Percentiles rank a stretch among this genome's conserved stretches.
Conservation (phyloP, 306 rosid genomes). For the Clitoria ternatea region DNA sequence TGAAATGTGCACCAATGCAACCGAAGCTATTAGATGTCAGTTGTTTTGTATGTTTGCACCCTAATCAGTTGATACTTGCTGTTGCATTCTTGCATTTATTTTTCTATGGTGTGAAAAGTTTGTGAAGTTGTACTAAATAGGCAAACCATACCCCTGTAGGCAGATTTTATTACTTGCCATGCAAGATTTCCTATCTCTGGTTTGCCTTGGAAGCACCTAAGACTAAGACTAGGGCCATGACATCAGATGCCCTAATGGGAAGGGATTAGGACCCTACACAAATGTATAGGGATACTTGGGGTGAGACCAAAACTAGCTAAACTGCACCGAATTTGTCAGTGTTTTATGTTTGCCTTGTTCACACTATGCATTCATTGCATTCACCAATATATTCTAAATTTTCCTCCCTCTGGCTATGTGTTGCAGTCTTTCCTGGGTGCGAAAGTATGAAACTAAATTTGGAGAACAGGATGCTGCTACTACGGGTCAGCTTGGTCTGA, state of each 20-base stretch:
- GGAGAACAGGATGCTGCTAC: slow-evolving; percentile 25
- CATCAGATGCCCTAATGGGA: background rate
- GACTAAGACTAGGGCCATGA: background rate
- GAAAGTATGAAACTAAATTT: slow-evolving; percentile 37
- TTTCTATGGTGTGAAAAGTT: background rate
- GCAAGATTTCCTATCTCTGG: background rate
- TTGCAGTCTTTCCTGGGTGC: slow-evolving; percentile 78
- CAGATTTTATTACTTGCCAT: background rate
- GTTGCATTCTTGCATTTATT: background rate
- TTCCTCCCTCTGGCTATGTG: background rate
- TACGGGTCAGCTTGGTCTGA: slow-evolving; percentile 33
- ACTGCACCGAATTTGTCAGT: background rate
- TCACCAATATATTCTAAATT: background rate
- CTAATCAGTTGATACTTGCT: background rate
- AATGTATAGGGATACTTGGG: background rate
- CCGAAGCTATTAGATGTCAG: background rate
- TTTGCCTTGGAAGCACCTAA: background rate
- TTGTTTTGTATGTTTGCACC: background rate
- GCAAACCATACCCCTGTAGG: background rate
- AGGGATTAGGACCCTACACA: background rate
- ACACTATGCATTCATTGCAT: background rate
- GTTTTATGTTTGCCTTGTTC: background rate
- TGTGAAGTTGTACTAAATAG: background rate
- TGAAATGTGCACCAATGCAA: background rate
- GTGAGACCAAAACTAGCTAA: background rate